A percentile compares a stretch with the other conserved stretches of the same genome.
phyloP scores from a whole-genome alignment of 163 green algal species.

The Chloromonas sp. region DNA sequence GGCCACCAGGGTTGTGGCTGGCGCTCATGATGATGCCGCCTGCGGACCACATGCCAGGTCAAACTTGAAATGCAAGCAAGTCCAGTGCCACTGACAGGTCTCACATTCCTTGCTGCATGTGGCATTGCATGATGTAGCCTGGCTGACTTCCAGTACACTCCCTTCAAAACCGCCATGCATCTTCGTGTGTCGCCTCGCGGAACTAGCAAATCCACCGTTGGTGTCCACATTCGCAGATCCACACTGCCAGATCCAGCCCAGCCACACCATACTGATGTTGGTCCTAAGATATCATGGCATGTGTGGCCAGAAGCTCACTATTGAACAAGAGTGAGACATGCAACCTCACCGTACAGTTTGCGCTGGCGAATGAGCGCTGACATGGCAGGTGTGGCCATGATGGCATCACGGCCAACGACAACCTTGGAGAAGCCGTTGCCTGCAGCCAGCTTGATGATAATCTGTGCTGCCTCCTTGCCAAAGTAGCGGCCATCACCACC shows the following conservation, averaged over 20 bases:
- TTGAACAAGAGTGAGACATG: not conserved
- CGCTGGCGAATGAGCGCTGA: slow-evolving; percentile 87
- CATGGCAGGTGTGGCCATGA: slow-evolving; percentile 93
- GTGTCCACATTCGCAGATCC: too few relatives aligned
- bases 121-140: too few relatives aligned
- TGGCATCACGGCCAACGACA: slow-evolving; percentile 79
- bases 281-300: not conserved
- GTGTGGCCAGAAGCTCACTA: not conserved
- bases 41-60: slow-evolving; percentile 14
- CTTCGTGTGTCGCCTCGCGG: too few relatives aligned
- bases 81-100: too few relatives aligned
- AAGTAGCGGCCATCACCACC: slow-evolving; percentile 97
- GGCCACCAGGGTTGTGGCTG: slow-evolving; percentile 93
- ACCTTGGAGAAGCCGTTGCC: slow-evolving; percentile 89
- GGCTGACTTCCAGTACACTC: too few relatives aligned
- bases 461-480: slow-evolving; percentile 93
- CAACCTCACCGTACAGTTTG: slow-evolving; percentile 65
- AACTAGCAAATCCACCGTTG: too few relatives aligned
- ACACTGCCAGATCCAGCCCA: too few relatives aligned
- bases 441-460: slow-evolving; percentile 94
- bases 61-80: too few relatives aligned
- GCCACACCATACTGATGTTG: too few relatives aligned
- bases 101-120: too few relatives aligned
- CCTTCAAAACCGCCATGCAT: too few relatives aligned
- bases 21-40: slow-evolving; percentile 97